A percentile compares a stretch with the other conserved stretches of the same genome.
Conservation (phyloP, 129 eudicot species). For the Centella asiatica region DNA sequence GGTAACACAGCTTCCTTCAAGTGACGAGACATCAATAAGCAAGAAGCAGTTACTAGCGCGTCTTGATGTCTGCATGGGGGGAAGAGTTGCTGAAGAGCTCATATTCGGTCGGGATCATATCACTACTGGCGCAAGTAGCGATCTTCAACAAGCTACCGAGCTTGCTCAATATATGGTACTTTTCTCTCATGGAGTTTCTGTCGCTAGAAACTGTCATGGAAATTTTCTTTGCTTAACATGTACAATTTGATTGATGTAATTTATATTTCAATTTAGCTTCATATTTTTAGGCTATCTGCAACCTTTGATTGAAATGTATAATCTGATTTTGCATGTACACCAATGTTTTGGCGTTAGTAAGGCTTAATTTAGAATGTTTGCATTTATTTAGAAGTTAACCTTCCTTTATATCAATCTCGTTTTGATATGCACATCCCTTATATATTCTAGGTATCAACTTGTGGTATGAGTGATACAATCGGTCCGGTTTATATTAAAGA, state of each 20-base stretch:
- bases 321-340: background rate
- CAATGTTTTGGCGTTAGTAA: background rate
- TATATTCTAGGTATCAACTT: conserved; percentile 55
- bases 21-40: conserved; percentile 87
- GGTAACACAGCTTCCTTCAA: conserved; percentile 93
- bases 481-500: conserved; percentile 92
- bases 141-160: conserved; percentile 73
- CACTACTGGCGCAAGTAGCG: conserved; percentile 93
- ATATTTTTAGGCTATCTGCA: background rate
- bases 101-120: conserved; percentile 78
- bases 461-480: conserved; percentile 92
- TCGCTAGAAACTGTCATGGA: background rate
- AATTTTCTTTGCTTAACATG: background rate
- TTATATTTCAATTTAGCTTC: background rate
- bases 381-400: background rate
- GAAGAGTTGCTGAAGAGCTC: conserved; percentile 94
- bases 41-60: conserved; percentile 86
- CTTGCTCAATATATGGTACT: conserved; percentile 88
- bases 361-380: background rate
- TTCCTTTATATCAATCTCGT: background rate
- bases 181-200: background rate
- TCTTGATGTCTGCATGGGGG: conserved; percentile 98
- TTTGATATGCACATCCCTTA: conserved; percentile 5
- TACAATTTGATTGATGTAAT: background rate
- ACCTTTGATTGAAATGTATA: background rate